phyloP scores from a whole-genome alignment of 306 rosid species.

The Ammopiptanthus mongolicus region DNA sequence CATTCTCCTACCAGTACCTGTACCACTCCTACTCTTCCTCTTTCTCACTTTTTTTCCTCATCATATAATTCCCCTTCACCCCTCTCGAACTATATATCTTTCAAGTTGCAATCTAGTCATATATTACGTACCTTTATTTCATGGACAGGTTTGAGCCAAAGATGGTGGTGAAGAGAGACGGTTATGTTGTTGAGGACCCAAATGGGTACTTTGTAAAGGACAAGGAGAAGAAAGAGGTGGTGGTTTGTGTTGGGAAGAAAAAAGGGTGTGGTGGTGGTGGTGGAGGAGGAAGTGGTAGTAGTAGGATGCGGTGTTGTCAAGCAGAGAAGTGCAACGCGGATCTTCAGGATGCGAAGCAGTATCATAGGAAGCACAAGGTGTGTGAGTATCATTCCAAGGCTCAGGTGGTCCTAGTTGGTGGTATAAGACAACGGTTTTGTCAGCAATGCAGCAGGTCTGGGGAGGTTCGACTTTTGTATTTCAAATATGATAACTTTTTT shows the following conservation, averaged over 20 bases:
- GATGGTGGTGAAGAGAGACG: conserved; percentile 29
- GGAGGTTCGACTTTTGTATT: background rate
- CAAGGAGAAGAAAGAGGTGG: conserved; percentile 32
- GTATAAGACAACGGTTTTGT: conserved; percentile 58
- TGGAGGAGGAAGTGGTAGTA: background rate
- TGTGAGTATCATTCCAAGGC: conserved; percentile 70
- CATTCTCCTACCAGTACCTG: background rate
- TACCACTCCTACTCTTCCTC: background rate
- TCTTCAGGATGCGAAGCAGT: conserved; percentile 56
- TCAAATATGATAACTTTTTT: background rate
- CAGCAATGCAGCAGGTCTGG: conserved; percentile 87
- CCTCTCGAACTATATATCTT: background rate
- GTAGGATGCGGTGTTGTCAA: conserved; percentile 48
- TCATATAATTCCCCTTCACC: background rate
- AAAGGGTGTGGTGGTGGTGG: background rate
- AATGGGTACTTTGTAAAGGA: conserved; percentile 17
- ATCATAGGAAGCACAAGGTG: conserved; percentile 62
- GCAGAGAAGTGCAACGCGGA: conserved; percentile 63
- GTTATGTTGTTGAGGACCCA: conserved; percentile 12
- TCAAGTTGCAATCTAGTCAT: conserved; percentile 7
- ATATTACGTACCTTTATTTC: background rate
- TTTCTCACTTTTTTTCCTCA: background rate
- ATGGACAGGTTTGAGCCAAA: conserved; percentile 26
- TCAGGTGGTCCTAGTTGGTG: conserved; percentile 54
- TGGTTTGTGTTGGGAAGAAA: conserved; percentile 27